Conservation (phyloP, 129 eudicot genomes). For the Helianthus annuus region DNA sequence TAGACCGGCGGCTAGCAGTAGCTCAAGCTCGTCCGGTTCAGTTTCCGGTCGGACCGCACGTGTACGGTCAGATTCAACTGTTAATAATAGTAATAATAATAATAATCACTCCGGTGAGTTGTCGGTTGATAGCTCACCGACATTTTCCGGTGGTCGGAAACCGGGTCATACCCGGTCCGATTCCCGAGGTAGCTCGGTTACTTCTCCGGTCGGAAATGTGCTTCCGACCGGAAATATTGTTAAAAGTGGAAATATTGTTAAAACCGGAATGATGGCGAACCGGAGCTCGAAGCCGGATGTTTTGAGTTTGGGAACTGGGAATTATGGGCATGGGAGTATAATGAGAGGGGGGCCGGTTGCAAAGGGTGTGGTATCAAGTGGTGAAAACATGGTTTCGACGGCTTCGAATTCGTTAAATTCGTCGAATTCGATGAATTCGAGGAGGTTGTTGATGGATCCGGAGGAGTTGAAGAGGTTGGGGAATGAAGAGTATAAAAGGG, state of each 20-base stretch:
- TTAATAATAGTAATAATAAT: slow-evolving; percentile 29
- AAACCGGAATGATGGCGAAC: slow-evolving; percentile 59
- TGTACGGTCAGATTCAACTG: slow-evolving; percentile 27
- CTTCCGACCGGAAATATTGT: slow-evolving; percentile 73
- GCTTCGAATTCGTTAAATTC: neutral
- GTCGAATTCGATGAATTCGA: neutral
- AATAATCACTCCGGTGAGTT: slow-evolving; percentile 72
- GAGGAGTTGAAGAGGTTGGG: slow-evolving; percentile 67
- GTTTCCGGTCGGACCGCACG: slow-evolving; percentile 51
- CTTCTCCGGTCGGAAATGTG: slow-evolving; percentile 56
- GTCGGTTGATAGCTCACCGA: slow-evolving; percentile 74
- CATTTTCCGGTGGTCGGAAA: slow-evolving; percentile 21
- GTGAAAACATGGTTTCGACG: neutral
- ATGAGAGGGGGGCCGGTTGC: slow-evolving; percentile 58
- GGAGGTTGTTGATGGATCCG: slow-evolving; percentile 41
- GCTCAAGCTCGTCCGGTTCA: slow-evolving; percentile 91
- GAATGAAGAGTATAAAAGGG: slow-evolving; percentile 62
- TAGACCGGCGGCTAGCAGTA: slow-evolving; percentile 36
- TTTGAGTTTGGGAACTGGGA: slow-evolving; percentile 59
- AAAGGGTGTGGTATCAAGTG: neutral
- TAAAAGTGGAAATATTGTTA: slow-evolving; percentile 64
- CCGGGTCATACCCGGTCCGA: slow-evolving; percentile 57
- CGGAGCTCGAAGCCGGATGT: slow-evolving; percentile 59
- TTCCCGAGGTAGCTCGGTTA: slow-evolving; percentile 52
- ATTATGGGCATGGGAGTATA: slow-evolving; percentile 93